Percentiles rank a stretch among this genome's conserved stretches.
Conservation (phyloP, 768 basidiomycete genomes). For the Lactarius pseudohatsudake region DNA sequence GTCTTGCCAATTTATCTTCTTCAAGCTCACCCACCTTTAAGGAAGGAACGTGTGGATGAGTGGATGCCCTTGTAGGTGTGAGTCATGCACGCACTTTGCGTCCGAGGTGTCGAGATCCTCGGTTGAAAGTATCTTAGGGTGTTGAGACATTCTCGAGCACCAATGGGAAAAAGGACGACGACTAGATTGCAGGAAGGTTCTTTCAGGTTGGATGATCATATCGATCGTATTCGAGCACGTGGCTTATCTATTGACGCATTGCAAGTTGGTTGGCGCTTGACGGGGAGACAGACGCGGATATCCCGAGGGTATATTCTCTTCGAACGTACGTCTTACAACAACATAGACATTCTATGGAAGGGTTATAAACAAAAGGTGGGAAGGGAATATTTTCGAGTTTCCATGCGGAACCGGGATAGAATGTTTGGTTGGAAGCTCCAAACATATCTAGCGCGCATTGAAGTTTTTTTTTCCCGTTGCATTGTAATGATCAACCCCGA, state of each 20-base stretch:
- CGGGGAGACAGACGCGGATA: background rate
- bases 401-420: background rate
- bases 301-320: background rate
- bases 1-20: constrained; percentile 80
- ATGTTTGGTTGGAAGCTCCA: background rate
- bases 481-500: background rate
- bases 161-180: background rate
- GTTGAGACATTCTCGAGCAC: constrained; percentile 21
- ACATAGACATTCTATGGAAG: background rate
- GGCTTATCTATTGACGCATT: background rate
- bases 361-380: background rate
- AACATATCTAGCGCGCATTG: background rate
- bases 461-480: background rate
- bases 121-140: constrained; percentile 19
- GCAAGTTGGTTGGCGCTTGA: background rate
- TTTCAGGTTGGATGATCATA: background rate
- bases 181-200: background rate
- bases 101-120: constrained; percentile 24
- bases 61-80: background rate
- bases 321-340: background rate
- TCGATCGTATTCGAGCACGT: background rate
- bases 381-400: background rate
- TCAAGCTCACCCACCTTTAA: constrained; percentile 81
- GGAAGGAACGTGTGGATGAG: constrained; percentile 2
- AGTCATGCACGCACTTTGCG: constrained; percentile 22